Evolutionary conservation across 139 green algal species (phyloP), one percentile per base, ranked within the genome.

Genomic region (Volvox africanus): DNA sequence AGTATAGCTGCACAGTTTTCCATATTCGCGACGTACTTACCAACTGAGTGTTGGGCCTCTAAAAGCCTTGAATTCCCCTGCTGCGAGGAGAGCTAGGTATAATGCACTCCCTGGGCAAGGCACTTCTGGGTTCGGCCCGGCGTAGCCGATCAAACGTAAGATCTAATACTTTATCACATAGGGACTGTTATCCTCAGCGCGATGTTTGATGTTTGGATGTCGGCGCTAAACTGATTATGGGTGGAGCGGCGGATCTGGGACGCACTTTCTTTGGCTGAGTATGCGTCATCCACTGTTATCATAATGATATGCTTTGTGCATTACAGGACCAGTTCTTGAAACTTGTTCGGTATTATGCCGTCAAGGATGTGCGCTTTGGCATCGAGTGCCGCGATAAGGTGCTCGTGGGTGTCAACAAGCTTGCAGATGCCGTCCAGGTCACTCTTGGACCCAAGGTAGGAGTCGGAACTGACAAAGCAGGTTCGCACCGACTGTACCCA

Each of bases 361-460:
- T 97, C 44, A 99, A 99, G 94, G 98, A 99, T 33, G 92, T 99
- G 30, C 93, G 94, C 6, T 99, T 99, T 93, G 98, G 98, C 86
- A 97, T 99, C 28, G 98, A 99, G 61, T 98, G 96, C 89, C 93
- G 98, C 3, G 96, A 98, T 11, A 94, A 93, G 30, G 97, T 99
- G 36, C 95, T 99, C 28, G 89, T 88, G 1, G 98, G 98, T 55
- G 97, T 99, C 11, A 98, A 99, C 87, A 98, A 98, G 92, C 96
- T 99, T 24, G 98, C 98, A 3, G 98, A 99, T 92, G 98, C 98
- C 21, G 98, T 99, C 50, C 97, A 99, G 94, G 98, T 99, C 71
- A 99, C 98, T 5, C 95, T 99, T 30, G 98, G 98, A 0, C 98
- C 98, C 77, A 99, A 99, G 97, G 97, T 99, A 61, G 67, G 35